These are phyloP conservation scores for Wallacemonas sp. DNA, from an alignment of 208 protist genomes.

Conservation along the genomic window DNA sequence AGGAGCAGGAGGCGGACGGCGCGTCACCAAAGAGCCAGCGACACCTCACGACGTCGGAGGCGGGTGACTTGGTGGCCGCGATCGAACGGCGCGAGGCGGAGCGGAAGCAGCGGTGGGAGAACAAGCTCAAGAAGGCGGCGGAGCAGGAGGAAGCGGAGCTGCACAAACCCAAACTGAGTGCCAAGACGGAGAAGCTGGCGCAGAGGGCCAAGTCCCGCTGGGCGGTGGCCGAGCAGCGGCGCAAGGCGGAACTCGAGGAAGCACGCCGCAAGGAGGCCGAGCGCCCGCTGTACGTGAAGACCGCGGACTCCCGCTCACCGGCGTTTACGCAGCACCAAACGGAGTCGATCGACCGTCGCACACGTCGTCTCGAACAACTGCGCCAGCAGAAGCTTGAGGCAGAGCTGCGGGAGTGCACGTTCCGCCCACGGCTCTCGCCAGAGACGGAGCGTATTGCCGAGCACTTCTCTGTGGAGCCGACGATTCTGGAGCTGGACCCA, in stretches of 20 bases:
- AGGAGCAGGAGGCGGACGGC: constrained; percentile 6
- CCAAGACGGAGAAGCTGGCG: constrained; percentile 31
- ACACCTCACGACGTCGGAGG: constrained; percentile 17
- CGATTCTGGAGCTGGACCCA: not conserved
- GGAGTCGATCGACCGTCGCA: constrained; percentile 22
- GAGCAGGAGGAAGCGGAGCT: constrained; percentile 12
- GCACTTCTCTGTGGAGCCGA: constrained; percentile 17
- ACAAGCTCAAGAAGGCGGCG: constrained; percentile 14
- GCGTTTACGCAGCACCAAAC: constrained; percentile 43
- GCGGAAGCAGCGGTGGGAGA: constrained; percentile 18
- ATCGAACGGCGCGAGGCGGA: constrained; percentile 36
- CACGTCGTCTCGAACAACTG: constrained; percentile 24
- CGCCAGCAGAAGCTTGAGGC: constrained; percentile 24
- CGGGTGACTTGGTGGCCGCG: constrained; percentile 15
- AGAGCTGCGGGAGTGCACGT: constrained; percentile 46
- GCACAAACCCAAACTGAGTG: constrained; percentile 13
- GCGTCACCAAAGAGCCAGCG: constrained; percentile 13
- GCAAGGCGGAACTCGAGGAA: constrained; percentile 9
- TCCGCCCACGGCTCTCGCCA: constrained; percentile 32
- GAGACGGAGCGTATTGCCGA: constrained; percentile 22
- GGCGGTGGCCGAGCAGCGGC: constrained; percentile 15
- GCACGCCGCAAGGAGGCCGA: not conserved
- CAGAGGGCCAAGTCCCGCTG: constrained; percentile 31
- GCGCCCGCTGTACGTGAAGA: constrained; percentile 6
- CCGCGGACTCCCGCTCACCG: not conserved